These are phyloP conservation scores for Paracoccidioides lutzii DNA, from an alignment of 2,329 filamentous ascomycete genomes.

Conservation along the genomic window DNA sequence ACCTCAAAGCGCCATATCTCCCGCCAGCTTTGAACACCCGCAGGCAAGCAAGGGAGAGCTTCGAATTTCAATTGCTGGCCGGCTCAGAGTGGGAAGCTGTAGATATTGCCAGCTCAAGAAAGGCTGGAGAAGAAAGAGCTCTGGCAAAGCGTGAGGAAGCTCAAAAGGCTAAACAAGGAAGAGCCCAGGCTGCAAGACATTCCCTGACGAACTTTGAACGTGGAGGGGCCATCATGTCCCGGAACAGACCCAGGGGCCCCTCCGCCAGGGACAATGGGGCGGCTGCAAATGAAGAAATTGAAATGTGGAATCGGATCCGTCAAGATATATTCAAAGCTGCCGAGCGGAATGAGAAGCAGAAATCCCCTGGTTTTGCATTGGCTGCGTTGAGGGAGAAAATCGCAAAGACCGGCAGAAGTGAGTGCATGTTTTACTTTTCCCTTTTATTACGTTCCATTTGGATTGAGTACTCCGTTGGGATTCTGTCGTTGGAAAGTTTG, in stretches of 20 bases:
- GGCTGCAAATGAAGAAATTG: slow-evolving; percentile 33
- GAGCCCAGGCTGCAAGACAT: neutral
- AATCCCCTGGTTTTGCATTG: slow-evolving; percentile 28
- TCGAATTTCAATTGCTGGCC: neutral
- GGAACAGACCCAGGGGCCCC: slow-evolving; percentile 29
- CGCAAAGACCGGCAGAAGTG: slow-evolving; percentile 29
- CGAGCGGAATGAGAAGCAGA: slow-evolving; percentile 33
- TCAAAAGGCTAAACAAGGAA: neutral
- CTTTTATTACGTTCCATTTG: too few relatives aligned
- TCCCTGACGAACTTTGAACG: neutral
- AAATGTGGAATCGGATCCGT: slow-evolving; percentile 34
- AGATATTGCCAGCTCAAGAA: slow-evolving; percentile 12
- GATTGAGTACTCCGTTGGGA: too few relatives aligned
- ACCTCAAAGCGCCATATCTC: neutral
- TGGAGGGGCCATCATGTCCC: slow-evolving; percentile 22
- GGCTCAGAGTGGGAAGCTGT: slow-evolving; percentile 18
- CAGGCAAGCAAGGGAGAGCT: neutral
- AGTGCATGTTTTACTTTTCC: slow-evolving; percentile 14
- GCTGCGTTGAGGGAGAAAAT: slow-evolving; percentile 33
- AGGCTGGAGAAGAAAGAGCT: neutral
- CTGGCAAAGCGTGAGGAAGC: neutral
- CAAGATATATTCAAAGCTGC: slow-evolving; percentile 32
- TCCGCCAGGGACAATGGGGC: slow-evolving; percentile 30
- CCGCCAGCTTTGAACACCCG: slow-evolving; percentile 4
- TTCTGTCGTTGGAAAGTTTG: too few relatives aligned